Conservation (phyloP, 73 alveolate species). For the Tetrahymena borealis region DNA sequence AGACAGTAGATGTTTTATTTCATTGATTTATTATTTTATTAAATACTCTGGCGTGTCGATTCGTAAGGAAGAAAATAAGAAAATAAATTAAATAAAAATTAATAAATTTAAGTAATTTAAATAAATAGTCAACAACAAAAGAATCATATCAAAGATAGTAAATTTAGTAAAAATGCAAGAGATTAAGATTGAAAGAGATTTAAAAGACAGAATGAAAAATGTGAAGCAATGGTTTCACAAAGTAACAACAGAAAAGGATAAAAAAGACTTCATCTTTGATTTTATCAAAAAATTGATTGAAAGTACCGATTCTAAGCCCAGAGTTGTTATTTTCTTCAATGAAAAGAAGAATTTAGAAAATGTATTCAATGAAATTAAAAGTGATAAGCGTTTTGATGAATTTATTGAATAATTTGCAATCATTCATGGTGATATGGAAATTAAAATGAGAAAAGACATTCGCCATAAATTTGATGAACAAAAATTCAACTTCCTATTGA, state of each 20-base stretch:
- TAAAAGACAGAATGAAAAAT: neutral
- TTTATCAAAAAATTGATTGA: neutral
- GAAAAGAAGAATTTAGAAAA: neutral
- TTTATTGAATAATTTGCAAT: neutral
- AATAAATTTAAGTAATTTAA: neutral
- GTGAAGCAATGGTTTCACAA: constrained; percentile 3
- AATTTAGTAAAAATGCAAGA: too few relatives aligned
- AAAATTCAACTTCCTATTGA: neutral
- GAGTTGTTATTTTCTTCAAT: neutral
- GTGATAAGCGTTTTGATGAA: neutral
- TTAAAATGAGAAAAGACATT: neutral
- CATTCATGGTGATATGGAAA: neutral
- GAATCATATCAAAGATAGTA: neutral
- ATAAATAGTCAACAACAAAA: neutral
- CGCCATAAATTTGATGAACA: neutral
- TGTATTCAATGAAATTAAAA: neutral
- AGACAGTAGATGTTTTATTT: too few relatives aligned
- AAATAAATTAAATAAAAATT: too few relatives aligned
- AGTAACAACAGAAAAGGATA: neutral
- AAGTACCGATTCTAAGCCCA: neutral
- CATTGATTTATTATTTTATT: too few relatives aligned
- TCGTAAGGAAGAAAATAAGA: too few relatives aligned
- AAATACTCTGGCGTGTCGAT: too few relatives aligned
- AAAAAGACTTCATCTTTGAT: neutral
- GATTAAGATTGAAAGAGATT: neutral